Base-by-base conservation (phyloP, 2,329 filamentous ascomycete genomes). In the Hymenoscyphus infarciens region DNA sequence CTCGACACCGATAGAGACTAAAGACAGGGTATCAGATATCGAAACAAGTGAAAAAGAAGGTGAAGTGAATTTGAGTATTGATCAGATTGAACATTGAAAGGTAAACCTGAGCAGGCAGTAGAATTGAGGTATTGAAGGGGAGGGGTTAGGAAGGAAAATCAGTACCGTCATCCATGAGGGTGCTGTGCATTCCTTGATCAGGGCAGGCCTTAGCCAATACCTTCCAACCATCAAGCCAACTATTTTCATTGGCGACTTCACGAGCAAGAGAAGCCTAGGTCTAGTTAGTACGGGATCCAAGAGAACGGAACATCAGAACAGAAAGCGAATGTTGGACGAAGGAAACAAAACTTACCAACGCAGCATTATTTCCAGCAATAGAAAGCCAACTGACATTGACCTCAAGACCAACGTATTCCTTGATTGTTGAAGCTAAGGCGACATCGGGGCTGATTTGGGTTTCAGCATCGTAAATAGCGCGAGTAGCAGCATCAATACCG, bases 141-240 rank as follows among this genome's bases (percentile, higher is more conserved):
- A 45, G 39, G n/a, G 5, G 15, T 4, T 45, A 8, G 39, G 10
- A 19, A 45, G 7, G n/a, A 45, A 19, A 45, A 10, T 31, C 38
- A 19, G 10, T 45, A 45, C 39, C 39, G 27, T 54, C 52, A 15
- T 54, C 15, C 13, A 54, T 54, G 52, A 54, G 29, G 10, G 22
- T 31, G 22, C 29, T 54, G 22, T 54, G 52, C 29, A 54, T 15
- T 31, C 52, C 52, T 15, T 31, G 29, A 13, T 13, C 16, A 29
- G 52, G 52, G 4, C 22, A 27, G 27, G 52, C 52, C 29, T 54
- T 31, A 15, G 52, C 52, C 7, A 54, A 19, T 5, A 27, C 22
- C 52, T 54, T 54, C n/a, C 22, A 54, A 27, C 52, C 52, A 54
- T 27, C 52, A 29, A 54, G 22, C 52, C 52, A 54, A 29, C 11